Evolutionary conservation across 2,329 filamentous ascomycete species (phyloP).

Genomic region (Aspergillus viridinutans): DNA sequence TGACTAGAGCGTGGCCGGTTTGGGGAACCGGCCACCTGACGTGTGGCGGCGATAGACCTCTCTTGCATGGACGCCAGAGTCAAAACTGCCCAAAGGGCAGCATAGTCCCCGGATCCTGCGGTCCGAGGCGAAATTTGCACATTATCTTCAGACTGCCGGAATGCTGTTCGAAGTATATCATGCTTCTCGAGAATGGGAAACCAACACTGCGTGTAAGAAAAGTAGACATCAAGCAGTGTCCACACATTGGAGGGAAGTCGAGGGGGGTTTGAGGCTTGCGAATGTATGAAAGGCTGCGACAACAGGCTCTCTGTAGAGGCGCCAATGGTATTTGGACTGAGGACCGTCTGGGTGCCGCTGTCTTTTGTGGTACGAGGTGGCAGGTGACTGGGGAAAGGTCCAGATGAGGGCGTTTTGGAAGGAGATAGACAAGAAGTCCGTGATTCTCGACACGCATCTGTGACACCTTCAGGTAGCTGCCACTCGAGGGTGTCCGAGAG

Average conservation of each 20-base stretch:
- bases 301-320: neutral
- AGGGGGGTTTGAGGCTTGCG: constrained; percentile 30
- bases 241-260: constrained; percentile 48
- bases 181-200: constrained; percentile 69
- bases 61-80: constrained; percentile 57
- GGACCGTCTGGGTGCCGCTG: constrained; percentile 23
- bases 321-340: constrained; percentile 1
- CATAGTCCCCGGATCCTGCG: constrained; percentile 45
- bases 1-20: constrained; percentile 21
- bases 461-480: constrained; percentile 27
- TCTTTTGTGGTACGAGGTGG: constrained; percentile 19
- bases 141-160: constrained; percentile 28
- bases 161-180: constrained; percentile 53
- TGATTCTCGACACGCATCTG: constrained; percentile 16
- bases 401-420: constrained; percentile 17
- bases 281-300: neutral
- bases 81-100: constrained; percentile 58
- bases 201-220: constrained; percentile 73
- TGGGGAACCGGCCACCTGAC: constrained; percentile 12
- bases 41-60: constrained; percentile 25
- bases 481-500: constrained; percentile 31
- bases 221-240: constrained; percentile 66
- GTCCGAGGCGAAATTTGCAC: constrained; percentile 21
- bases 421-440: constrained; percentile 22
- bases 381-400: constrained; percentile 8